phyloP scores from a whole-genome alignment of 306 rosid species.

The Prunus mira region DNA sequence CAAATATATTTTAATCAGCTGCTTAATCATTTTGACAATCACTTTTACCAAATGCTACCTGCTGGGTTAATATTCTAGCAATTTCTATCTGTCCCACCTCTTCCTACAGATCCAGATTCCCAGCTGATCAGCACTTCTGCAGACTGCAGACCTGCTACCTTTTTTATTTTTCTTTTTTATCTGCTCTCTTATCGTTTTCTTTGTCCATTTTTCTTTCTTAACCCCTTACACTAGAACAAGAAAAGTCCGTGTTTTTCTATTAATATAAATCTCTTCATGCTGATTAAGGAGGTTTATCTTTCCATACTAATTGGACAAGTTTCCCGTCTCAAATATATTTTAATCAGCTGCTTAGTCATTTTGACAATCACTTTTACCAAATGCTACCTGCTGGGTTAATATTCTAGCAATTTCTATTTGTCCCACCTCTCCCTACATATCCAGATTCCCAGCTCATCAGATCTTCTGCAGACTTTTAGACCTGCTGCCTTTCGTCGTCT shows the following conservation, averaged over 20 bases:
- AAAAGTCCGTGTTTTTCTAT: background rate
- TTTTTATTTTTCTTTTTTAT: no score
- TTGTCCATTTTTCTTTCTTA: no score
- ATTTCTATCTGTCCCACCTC: background rate
- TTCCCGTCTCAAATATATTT: background rate
- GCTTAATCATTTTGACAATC: background rate
- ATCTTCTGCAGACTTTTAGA: no score
- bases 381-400: background rate
- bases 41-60: background rate
- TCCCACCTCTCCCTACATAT: no score
- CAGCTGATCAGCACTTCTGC: no score
- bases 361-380: background rate
- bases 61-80: background rate
- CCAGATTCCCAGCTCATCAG: no score
- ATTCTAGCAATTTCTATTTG: background rate
- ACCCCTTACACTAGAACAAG: background rate
- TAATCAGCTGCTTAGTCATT: background rate
- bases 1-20: background rate
- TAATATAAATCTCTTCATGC: background rate
- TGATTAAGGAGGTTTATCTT: background rate
- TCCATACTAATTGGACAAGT: background rate
- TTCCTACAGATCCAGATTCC: no score
- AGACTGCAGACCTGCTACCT: no score
- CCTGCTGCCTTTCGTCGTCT: no score
- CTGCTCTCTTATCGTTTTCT: no score